These are phyloP conservation scores for Podospora didyma DNA, from an alignment of 495 filamentous ascomycete genomes.

Conservation along the genomic window DNA sequence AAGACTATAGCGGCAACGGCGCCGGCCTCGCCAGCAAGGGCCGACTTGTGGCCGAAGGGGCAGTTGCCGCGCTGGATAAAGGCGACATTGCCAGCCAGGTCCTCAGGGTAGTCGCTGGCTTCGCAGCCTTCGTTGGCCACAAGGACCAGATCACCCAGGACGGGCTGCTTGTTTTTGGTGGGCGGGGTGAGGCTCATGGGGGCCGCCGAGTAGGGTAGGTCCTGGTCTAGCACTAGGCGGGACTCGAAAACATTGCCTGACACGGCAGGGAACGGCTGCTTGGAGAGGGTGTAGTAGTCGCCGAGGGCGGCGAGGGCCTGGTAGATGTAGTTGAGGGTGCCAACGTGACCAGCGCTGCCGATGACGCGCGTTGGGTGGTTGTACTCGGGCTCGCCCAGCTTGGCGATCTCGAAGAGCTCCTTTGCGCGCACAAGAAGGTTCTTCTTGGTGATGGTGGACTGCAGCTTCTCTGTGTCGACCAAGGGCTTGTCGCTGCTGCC, in stretches of 20 bases:
- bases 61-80: slow-evolving; percentile 56
- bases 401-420: slow-evolving; percentile 52
- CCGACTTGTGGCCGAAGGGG: slow-evolving; percentile 57
- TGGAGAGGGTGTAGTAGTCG: slow-evolving; percentile 55
- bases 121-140: slow-evolving; percentile 47
- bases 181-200: slow-evolving; percentile 60
- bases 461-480: slow-evolving; percentile 49
- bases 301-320: slow-evolving; percentile 42
- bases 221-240: slow-evolving; percentile 51
- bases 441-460: slow-evolving; percentile 48
- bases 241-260: slow-evolving; percentile 55
- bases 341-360: slow-evolving; percentile 55
- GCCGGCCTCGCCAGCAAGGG: slow-evolving; percentile 51
- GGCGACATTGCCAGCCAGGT: slow-evolving; percentile 48
- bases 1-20: slow-evolving; percentile 59
- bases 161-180: slow-evolving; percentile 52
- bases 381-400: slow-evolving; percentile 50
- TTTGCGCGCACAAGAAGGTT: slow-evolving; percentile 52
- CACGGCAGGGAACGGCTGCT: slow-evolving; percentile 57
- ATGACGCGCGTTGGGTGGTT: slow-evolving; percentile 62
- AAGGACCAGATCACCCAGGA: slow-evolving; percentile 41
- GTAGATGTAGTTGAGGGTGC: slow-evolving; percentile 59
- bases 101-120: slow-evolving; percentile 40
- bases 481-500: slow-evolving; percentile 24
- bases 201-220: slow-evolving; percentile 44